Evolutionary conservation across 805 yeast species (phyloP), one percentile per base, ranked within the genome.

Genomic region (Cyberlindnera americana): DNA sequence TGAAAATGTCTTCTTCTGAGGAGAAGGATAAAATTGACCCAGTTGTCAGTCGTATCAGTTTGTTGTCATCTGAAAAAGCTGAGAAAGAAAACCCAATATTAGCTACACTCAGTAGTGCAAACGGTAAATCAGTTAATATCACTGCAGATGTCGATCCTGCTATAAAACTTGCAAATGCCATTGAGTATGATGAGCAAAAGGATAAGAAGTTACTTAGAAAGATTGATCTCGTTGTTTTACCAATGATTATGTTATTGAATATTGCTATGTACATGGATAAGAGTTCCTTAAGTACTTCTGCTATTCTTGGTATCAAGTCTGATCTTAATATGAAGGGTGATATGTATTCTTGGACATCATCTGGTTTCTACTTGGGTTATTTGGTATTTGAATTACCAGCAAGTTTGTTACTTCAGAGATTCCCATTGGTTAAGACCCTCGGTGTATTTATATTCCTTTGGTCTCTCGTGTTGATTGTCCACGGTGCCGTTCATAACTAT

Each of bases 311-410:
- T n/a, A 16, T 34, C 15, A 13, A 5, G 12, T 10, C 6, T 3
- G 37, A 25, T 23, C 22, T 34, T 12, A n/a, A 16, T 13, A 19
- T 34, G 25, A 12, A 9, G 4, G 31, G 37, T 18, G 17, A 34
- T 23, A 15, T 16, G 21, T 34, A 34, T 22, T 34, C 37, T 18
- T 34, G 37, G 37, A 4, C 10, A 6, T 17, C 31, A 5, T 34
- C 37, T 17, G 22, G 22, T 16, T 34, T 34, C n/a, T 34, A 34
- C 15, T 26, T 34, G 8, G 37, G 37, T 11, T 34, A 26, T 17
- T 18, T 34, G 9, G 28, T 19, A 5, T 25, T 26, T 19, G 30
- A 34, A 16, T 18, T 17, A 10, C 37, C 37, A n/a, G 37, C 37
- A 5, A 24, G 24, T 34, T 34, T 24, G 13, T 17, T 34, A 18